Conservation (phyloP, 495 filamentous ascomycete species). For the Aspergillus conjunctus region DNA sequence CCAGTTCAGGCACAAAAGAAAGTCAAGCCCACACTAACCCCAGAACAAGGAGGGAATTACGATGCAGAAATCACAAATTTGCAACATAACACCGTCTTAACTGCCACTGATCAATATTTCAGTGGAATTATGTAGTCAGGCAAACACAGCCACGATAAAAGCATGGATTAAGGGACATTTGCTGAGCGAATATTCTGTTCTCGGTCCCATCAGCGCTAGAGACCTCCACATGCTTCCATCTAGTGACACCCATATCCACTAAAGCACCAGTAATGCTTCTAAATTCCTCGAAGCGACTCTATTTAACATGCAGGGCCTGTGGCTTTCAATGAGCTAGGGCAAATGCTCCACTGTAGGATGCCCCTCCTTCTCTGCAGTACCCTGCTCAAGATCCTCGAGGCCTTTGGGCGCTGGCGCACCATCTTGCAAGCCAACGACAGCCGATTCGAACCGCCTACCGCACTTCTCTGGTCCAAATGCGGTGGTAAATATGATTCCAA, state of each 20-base stretch:
- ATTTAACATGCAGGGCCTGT: neutral
- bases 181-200: neutral
- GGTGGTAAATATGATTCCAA: constrained; percentile 61
- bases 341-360: neutral
- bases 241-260: neutral
- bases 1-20: too few species aligned
- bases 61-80: too few species aligned
- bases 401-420: neutral
- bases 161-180: neutral
- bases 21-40: too few species aligned
- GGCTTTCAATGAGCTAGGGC: neutral
- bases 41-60: too few species aligned
- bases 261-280: neutral
- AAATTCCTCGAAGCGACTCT: neutral
- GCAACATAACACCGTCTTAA: too few species aligned
- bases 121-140: neutral
- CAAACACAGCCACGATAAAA: neutral
- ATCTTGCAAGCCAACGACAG: constrained; percentile 56
- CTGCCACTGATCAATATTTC: too few species aligned
- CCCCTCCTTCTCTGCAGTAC: neutral
- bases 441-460: constrained; percentile 66
- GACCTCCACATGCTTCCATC: too few species aligned
- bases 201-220: too few species aligned
- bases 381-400: neutral
- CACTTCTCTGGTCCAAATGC: constrained; percentile 60